Evolutionary conservation across 768 basidiomycete species (phyloP).

Genomic region (Tricholoma terreum): DNA sequence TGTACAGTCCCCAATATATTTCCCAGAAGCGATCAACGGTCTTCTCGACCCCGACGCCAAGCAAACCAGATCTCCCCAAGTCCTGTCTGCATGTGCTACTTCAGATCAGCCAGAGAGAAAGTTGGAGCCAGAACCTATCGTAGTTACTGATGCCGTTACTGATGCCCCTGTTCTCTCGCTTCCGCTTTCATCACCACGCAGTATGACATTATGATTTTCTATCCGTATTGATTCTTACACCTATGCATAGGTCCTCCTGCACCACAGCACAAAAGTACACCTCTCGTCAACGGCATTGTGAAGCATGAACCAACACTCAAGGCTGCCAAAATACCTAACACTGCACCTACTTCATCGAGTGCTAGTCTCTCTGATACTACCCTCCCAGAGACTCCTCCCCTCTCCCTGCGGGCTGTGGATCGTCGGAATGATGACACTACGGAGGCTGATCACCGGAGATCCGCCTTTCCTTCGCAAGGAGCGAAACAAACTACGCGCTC

Average conservation of each 20-base stretch:
- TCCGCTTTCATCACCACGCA: slow-evolving; percentile 6
- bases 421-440: not conserved
- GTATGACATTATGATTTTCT: not conserved
- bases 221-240: not conserved
- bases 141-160: not conserved
- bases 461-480: not conserved
- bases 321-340: not conserved
- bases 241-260: not conserved
- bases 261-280: not conserved
- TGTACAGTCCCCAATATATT: not conserved
- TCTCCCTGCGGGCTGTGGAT: not conserved
- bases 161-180: slow-evolving; percentile 4
- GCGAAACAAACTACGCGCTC: not conserved
- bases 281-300: not conserved
- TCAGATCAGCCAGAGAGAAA: not conserved
- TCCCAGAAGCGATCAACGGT: not conserved
- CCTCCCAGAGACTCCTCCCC: not conserved
- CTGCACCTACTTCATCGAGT: not conserved
- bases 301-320: not conserved
- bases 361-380: not conserved
- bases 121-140: not conserved
- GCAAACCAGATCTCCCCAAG: not conserved
- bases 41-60: not conserved
- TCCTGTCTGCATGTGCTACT: not conserved
- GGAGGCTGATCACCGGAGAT: not conserved